Evolutionary conservation across 176 grass and related monocot species (phyloP), one percentile per base, ranked within the genome.

Genomic region (Eragrostis nindensis): DNA sequence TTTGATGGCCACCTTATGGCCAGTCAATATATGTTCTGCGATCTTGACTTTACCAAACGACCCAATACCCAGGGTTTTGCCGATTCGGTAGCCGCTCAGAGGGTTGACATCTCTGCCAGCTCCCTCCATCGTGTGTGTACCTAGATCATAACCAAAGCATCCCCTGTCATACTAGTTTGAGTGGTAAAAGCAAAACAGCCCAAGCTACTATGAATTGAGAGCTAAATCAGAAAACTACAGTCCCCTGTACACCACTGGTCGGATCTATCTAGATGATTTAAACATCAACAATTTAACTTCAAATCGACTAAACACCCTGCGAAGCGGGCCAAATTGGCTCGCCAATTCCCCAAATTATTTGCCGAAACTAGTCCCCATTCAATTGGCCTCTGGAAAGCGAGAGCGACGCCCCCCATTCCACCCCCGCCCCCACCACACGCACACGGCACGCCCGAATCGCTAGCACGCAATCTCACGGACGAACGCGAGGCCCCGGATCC

Each of bases 1-100:
- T 75, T 97, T 97, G 62, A 97, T 92, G 1, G 94, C 94, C 50
- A 97, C 94, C 64, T 86, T 92, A 71, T 92, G 84, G 7, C 94
- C 87, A 3, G 94, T 97, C 44, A 88, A 76, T 52, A 92, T 86
- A 79, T 97, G 94, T 30, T 92, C 87, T 1, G 94, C 94, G 14
- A 97, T 90, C 81, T 97, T 97, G 16, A 97, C 94, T 69, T 97
- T 97, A 2, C 92, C 89, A 5, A 92, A 92, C 16, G 94, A 89
- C 0, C 94, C 94, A 77, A 94, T 97, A 30, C 92, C 94, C 7
- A 97, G 78, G 43, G 85, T 97, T 84, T 97, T 97, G 66, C 92
- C 89, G 19, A 97, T 85, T 8, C 82, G 70, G 80, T 97, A 97
- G 44, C 93, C 91, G 15, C 79, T 71, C 76, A 86, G 74, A 43